These are phyloP conservation scores for Thamnidium elegans DNA, from an alignment of 192 early-diverging fungal species.

Conservation along the genomic window DNA sequence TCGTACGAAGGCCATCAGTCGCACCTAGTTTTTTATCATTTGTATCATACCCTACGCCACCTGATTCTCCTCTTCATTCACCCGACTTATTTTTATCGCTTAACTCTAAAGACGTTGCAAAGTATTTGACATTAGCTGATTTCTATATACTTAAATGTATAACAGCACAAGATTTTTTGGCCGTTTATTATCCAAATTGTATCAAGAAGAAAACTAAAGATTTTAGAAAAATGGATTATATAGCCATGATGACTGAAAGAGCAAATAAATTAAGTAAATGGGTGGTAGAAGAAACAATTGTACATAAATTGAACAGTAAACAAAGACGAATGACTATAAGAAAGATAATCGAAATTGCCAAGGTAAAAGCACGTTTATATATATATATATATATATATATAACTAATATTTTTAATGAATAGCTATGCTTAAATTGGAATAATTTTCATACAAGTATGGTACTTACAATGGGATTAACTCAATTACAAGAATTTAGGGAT, in stretches of 20 bases:
- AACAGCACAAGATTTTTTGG: slow-evolving; percentile 28
- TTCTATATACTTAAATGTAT: slow-evolving; percentile 35
- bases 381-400: no score
- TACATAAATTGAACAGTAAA: slow-evolving; percentile 13
- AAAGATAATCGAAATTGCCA: slow-evolving; percentile 35
- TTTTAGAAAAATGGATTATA: slow-evolving; percentile 12
- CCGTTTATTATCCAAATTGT: slow-evolving; percentile 1
- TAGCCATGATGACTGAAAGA: slow-evolving; percentile 37
- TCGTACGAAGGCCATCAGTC: slow-evolving; percentile 11
- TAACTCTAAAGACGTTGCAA: slow-evolving; percentile 26
- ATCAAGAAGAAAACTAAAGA: background rate
- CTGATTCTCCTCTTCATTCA: background rate
- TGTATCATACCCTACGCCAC: slow-evolving; percentile 20
- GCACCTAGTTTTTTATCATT: slow-evolving; percentile 27
- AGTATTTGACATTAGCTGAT: slow-evolving; percentile 42
- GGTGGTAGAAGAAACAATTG: slow-evolving; percentile 27
- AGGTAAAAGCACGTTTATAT: slow-evolving; percentile 1
- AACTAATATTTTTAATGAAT: background rate
- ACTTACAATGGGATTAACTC: slow-evolving; percentile 56
- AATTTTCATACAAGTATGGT: slow-evolving; percentile 70
- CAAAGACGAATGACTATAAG: slow-evolving; percentile 14
- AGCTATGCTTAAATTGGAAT: slow-evolving; percentile 52
- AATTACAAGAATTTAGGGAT: background rate
- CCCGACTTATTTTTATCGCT: background rate
- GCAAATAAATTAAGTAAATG: slow-evolving; percentile 33